Conservation (phyloP, 2,329 filamentous ascomycete species). For the Dactylellina drechsleri region DNA sequence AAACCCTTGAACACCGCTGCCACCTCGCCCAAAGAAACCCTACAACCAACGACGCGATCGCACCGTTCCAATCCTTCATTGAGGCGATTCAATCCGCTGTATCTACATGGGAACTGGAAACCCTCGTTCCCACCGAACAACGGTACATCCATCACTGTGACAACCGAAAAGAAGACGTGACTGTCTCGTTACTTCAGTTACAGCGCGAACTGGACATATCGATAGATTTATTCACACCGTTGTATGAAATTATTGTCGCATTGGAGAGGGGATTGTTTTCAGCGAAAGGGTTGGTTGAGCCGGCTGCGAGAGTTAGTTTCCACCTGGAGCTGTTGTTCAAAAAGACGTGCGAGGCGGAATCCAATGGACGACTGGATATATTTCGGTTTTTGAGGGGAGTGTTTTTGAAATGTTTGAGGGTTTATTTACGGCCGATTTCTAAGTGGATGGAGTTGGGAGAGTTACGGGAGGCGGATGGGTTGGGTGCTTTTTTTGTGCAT, state of each 20-base stretch:
- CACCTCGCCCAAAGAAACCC: slow-evolving; percentile 18
- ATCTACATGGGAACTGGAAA: slow-evolving; percentile 49
- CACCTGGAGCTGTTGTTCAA: slow-evolving; percentile 83
- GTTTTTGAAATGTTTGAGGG: slow-evolving; percentile 82
- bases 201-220: slow-evolving; percentile 55
- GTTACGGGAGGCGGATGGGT: slow-evolving; percentile 66
- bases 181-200: slow-evolving; percentile 57
- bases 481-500: slow-evolving; percentile 79
- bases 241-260: slow-evolving; percentile 55
- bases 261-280: slow-evolving; percentile 38
- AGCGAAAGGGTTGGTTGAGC: slow-evolving; percentile 19
- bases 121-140: slow-evolving; percentile 54
- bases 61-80: slow-evolving; percentile 56
- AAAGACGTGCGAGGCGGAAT: slow-evolving; percentile 74
- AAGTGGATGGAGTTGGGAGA: slow-evolving; percentile 86
- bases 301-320: slow-evolving; percentile 54
- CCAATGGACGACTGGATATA: slow-evolving; percentile 71
- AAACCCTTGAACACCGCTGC: slow-evolving; percentile 35
- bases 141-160: slow-evolving; percentile 29
- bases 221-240: slow-evolving; percentile 55
- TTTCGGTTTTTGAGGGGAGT: slow-evolving; percentile 74
- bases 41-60: slow-evolving; percentile 34
- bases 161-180: slow-evolving; percentile 13
- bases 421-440: slow-evolving; percentile 82
- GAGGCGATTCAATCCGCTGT: slow-evolving; percentile 53